A percentile compares a stretch with the other conserved stretches of the same genome.
Conservation (phyloP, 805 yeast species). For the Tetrapisispora fleetii region DNA sequence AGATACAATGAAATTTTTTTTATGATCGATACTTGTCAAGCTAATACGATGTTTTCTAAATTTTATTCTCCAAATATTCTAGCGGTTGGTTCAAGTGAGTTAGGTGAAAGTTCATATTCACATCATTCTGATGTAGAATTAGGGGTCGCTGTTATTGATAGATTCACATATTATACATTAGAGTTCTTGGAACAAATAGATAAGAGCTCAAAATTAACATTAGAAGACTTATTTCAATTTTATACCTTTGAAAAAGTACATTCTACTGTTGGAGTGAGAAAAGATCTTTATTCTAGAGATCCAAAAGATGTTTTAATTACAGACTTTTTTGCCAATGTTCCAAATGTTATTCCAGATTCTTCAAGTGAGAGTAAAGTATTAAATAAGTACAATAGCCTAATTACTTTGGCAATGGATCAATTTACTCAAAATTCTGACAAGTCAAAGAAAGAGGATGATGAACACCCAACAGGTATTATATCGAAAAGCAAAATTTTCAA, state of each 20-base stretch:
- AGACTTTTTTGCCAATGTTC: conserved; percentile 91
- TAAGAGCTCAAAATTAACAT: conserved; percentile 60
- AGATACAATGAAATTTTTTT: conserved; percentile 91
- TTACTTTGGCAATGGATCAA: conserved; percentile 5
- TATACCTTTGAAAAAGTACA: conserved; percentile 81
- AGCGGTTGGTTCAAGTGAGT: conserved; percentile 82
- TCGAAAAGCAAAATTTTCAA: not conserved
- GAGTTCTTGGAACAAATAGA: conserved; percentile 79
- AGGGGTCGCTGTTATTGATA: conserved; percentile 95
- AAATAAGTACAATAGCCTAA: not conserved
- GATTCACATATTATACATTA: conserved; percentile 86
- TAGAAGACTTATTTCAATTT: conserved; percentile 75
- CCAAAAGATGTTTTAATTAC: conserved; percentile 60
- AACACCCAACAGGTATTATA: not conserved
- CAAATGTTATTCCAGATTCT: conserved; percentile 57
- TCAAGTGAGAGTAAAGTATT: not conserved
- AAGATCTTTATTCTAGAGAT: conserved; percentile 64
- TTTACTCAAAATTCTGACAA: not conserved
- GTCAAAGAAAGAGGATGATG: not conserved
- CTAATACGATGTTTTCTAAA: conserved; percentile 92
- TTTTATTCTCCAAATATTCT: conserved; percentile 86
- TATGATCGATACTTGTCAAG: conserved; percentile 98
- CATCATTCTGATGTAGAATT: conserved; percentile 93
- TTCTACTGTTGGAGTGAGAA: conserved; percentile 86
- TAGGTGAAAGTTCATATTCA: conserved; percentile 86